A percentile compares a stretch with the other conserved stretches of the same genome.
Evolutionary conservation across 169 alveolate species (phyloP).

Genomic region (Cyclospora cayetanensis): DNA sequence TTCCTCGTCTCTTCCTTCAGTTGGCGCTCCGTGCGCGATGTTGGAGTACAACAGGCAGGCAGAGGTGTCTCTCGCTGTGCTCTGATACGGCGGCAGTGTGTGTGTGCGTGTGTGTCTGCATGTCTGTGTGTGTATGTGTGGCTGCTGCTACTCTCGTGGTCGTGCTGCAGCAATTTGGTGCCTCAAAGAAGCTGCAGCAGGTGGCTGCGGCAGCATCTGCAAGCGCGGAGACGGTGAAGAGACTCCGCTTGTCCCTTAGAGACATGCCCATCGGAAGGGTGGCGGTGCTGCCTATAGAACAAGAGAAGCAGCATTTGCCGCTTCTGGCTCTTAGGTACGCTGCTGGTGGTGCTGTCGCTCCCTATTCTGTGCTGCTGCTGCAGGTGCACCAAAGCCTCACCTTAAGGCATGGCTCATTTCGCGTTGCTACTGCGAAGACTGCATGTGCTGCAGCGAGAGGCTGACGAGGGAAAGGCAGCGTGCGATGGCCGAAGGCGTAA

Average conservation of each 20-base stretch:
- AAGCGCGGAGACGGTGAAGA: slow-evolving; percentile 9
- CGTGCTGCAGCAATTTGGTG: slow-evolving; percentile 26
- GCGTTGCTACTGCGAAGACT: no score
- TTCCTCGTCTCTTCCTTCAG: not conserved
- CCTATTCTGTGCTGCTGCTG: not conserved
- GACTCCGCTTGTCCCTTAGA: slow-evolving; percentile 1
- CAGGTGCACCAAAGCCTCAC: not conserved
- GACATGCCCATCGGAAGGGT: not conserved
- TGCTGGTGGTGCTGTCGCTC: not conserved
- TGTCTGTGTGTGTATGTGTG: not conserved
- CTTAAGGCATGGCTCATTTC: no score
- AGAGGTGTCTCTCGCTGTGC: no score
- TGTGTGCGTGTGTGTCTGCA: not conserved
- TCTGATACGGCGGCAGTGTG: no score
- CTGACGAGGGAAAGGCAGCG: not conserved
- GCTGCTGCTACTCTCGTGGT: slow-evolving; percentile 28
- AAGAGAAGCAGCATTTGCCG: no score
- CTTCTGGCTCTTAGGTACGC: no score
- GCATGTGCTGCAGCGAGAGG: not conserved
- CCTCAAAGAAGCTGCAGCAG: slow-evolving; percentile 28
- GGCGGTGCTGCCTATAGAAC: not conserved
- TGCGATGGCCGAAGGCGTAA: not conserved
- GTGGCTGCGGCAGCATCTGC: not conserved
- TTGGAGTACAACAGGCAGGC: no score
- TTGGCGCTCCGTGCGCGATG: no score